phyloP scores from a whole-genome alignment of 805 yeast genomes.

The Dipodascus geniculatus region DNA sequence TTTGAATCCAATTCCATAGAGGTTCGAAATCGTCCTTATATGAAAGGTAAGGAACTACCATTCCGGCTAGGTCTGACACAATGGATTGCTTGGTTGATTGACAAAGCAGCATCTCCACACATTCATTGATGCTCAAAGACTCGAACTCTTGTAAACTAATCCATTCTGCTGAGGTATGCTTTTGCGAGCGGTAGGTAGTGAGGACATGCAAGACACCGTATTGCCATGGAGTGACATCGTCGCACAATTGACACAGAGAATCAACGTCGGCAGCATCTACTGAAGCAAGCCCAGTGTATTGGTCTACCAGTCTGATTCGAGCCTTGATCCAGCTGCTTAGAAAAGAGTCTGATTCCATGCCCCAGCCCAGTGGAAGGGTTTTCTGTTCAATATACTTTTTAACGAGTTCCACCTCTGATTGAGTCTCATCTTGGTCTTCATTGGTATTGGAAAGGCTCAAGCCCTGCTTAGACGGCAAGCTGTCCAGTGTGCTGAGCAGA shows the following conservation, averaged over 20 bases:
- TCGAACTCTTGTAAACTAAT: conserved; percentile 1
- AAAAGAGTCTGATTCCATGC: background rate
- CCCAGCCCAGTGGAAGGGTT: conserved; percentile 16
- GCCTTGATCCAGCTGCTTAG: conserved; percentile 17
- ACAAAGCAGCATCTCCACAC: conserved; percentile 13
- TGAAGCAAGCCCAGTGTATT: conserved; percentile 10
- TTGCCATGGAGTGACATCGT: conserved; percentile 17
- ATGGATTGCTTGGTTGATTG: conserved; percentile 11
- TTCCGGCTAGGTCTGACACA: conserved; percentile 14
- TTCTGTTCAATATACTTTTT: conserved; percentile 10
- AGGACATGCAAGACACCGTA: conserved; percentile 22
- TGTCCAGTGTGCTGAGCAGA: background rate
- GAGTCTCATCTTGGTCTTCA: conserved; percentile 7
- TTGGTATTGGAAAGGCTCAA: background rate
- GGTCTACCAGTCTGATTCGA: conserved; percentile 21
- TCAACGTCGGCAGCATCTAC: background rate
- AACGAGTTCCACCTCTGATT: conserved; percentile 7
- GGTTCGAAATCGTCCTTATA: conserved; percentile 12
- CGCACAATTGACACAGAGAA: background rate
- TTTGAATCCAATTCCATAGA: conserved; percentile 11
- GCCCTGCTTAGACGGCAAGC: background rate
- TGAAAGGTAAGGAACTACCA: conserved; percentile 21
- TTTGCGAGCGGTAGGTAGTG: conserved; percentile 10
- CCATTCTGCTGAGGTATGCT: conserved; percentile 5
- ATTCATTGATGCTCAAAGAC: background rate